A percentile compares a stretch with the other conserved stretches of the same genome.
Conservation (phyloP, 495 filamentous ascomycete species). For the Pyrenula massariospora region DNA sequence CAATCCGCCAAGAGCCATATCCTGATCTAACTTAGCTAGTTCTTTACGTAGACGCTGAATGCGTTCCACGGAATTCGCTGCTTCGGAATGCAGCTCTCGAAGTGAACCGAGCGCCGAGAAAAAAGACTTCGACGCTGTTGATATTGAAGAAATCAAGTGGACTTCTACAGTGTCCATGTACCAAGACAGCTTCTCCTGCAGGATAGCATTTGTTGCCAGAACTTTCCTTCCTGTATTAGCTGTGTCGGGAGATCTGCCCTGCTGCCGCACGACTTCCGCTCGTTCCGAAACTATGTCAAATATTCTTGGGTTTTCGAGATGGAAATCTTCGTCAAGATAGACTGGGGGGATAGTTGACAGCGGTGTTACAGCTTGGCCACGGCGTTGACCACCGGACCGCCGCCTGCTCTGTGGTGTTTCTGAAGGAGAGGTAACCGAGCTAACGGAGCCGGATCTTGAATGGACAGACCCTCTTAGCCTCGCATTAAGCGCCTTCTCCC, state of each 20-base stretch:
- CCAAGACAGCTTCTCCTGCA: slow-evolving; percentile 99
- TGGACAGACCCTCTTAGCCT: neutral
- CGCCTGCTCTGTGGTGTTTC: slow-evolving; percentile 22
- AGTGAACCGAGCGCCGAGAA: slow-evolving; percentile 91
- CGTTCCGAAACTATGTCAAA: slow-evolving; percentile 96
- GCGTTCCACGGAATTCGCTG: slow-evolving; percentile 76
- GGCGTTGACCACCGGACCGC: slow-evolving; percentile 21
- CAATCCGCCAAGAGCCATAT: slow-evolving; percentile 78
- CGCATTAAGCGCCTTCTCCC: neutral
- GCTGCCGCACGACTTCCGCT: slow-evolving; percentile 75
- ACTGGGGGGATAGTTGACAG: slow-evolving; percentile 84
- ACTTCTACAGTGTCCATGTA: slow-evolving; percentile 99
- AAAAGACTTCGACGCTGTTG: slow-evolving; percentile 87
- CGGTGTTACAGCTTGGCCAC: slow-evolving; percentile 60
- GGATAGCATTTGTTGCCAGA: slow-evolving; percentile 88
- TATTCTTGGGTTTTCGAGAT: slow-evolving; percentile 87
- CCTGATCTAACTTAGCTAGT: slow-evolving; percentile 65
- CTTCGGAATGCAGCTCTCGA: slow-evolving; percentile 81
- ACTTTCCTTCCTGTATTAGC: slow-evolving; percentile 54
- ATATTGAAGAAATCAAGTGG: slow-evolving; percentile 92
- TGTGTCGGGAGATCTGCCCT: slow-evolving; percentile 38
- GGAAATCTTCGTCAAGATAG: slow-evolving; percentile 93
- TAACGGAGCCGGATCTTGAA: slow-evolving; percentile 11
- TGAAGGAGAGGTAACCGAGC: slow-evolving; percentile 28
- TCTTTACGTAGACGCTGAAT: slow-evolving; percentile 76